Evolutionary conservation across 2,329 filamentous ascomycete genomes (phyloP).

Genomic region (Diaporthe citriasiana): DNA sequence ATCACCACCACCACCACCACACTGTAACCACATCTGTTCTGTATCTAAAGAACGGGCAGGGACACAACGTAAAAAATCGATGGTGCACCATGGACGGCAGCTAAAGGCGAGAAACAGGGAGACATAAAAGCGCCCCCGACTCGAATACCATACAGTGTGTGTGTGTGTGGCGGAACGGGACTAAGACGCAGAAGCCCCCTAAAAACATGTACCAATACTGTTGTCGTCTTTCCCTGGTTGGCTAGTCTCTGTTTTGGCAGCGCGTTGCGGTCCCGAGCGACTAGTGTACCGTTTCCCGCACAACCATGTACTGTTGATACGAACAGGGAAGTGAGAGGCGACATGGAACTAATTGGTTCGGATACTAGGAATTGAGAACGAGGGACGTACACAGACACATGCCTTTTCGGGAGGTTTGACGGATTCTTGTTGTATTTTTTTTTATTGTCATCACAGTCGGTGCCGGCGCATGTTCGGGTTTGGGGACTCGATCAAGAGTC

Average conservation of each 20-base stretch:
- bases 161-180: conserved; percentile 6
- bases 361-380: conserved; percentile 42
- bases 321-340: conserved; percentile 13
- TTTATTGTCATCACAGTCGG: conserved; percentile 15
- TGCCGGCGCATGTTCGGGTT: conserved; percentile 24
- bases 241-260: conserved; percentile 29
- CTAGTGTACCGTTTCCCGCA: conserved; percentile 33
- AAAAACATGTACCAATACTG: conserved; percentile 35
- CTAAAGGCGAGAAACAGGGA: conserved; percentile 41
- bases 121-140: conserved; percentile 32
- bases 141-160: conserved; percentile 18
- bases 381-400: background rate
- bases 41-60: conserved; percentile 43
- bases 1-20: conserved; percentile 8
- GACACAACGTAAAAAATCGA: conserved; percentile 40
- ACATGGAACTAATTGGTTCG: conserved; percentile 39
- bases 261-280: conserved; percentile 38
- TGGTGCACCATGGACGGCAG: conserved; percentile 35
- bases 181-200: background rate
- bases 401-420: background rate
- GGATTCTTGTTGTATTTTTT: background rate
- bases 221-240: conserved; percentile 18
- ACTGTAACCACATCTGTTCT: conserved; percentile 39
- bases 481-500: conserved; percentile 22
- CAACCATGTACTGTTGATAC: conserved; percentile 6